phyloP scores from a whole-genome alignment of 2,329 filamentous ascomycete species.

The Colletotrichum phormii region DNA sequence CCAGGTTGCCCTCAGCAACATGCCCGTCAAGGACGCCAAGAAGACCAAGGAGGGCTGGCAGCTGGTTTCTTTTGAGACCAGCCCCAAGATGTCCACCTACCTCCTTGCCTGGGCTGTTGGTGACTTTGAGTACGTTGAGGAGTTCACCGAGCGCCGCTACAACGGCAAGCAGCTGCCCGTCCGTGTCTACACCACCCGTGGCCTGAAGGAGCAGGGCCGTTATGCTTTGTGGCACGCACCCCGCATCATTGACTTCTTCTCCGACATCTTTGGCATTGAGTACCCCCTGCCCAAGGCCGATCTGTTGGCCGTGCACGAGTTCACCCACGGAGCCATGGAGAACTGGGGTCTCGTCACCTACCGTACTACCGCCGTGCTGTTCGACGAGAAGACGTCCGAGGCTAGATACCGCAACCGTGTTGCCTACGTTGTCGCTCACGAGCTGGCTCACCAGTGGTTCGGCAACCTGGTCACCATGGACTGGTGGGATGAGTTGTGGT shows the following conservation, averaged over 20 bases:
- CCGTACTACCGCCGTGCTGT: constrained; percentile 94
- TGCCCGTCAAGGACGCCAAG: constrained; percentile 83
- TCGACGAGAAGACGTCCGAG: constrained; percentile 92
- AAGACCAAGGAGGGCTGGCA: constrained; percentile 73
- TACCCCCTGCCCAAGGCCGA: constrained; percentile 95
- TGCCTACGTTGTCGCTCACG: constrained; percentile 98
- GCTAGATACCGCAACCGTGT: constrained; percentile 92
- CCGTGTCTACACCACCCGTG: constrained; percentile 93
- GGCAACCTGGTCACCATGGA: constrained; percentile 97
- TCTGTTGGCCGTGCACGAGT: constrained; percentile 91
- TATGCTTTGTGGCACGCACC: constrained; percentile 93
- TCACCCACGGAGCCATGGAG: constrained; percentile 90
- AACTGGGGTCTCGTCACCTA: constrained; percentile 98
- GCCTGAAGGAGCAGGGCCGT: constrained; percentile 91
- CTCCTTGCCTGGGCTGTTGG: constrained; percentile 94
- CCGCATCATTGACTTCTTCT: constrained; percentile 96
- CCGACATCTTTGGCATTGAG: constrained; percentile 91
- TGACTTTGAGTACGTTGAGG: constrained; percentile 97
- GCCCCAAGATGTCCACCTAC: constrained; percentile 92
- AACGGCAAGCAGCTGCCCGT: constrained; percentile 92
- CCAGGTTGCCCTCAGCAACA: constrained; percentile 92
- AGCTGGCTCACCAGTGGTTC: constrained; percentile 97
- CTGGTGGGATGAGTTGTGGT: constrained; percentile 95
- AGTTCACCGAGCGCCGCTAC: constrained; percentile 89
- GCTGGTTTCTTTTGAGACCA: constrained; percentile 82